Conservation (phyloP, 345 rosid species). For the Turnera subulata region DNA sequence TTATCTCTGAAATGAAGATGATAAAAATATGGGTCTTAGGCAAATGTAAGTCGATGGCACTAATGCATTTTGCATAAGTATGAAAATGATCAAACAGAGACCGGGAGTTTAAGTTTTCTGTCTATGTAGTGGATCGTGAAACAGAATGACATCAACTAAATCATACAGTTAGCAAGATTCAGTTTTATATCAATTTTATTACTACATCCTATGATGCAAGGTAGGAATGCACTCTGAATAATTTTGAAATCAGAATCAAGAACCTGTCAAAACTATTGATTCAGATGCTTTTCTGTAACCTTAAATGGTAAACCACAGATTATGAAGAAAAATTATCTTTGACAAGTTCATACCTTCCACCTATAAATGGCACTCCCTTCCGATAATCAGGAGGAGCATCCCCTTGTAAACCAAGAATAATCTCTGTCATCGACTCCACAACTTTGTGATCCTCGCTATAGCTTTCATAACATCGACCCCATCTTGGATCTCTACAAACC, state of each 20-base stretch:
- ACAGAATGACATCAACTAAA: too few species aligned
- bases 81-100: not conserved
- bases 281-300: too few species aligned
- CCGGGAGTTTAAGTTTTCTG: too few species aligned
- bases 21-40: not conserved
- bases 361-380: constrained; percentile 22
- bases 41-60: too few species aligned
- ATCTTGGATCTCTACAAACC: constrained; percentile 35
- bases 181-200: too few species aligned
- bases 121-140: too few species aligned
- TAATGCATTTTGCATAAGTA: too few species aligned
- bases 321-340: constrained; percentile 1
- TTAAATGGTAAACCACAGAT: not conserved
- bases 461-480: constrained; percentile 35
- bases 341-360: constrained; percentile 20
- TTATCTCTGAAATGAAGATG: constrained; percentile 11
- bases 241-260: too few species aligned
- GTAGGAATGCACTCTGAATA: too few species aligned
- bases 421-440: constrained; percentile 26
- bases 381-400: constrained; percentile 18
- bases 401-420: constrained; percentile 28
- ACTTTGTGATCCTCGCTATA: constrained; percentile 29
- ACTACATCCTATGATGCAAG: too few species aligned
- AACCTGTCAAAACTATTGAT: too few species aligned
- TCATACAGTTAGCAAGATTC: too few species aligned